Evolutionary conservation across 495 filamentous ascomycete genomes (phyloP).

Genomic region (Neurospora sublineolata): DNA sequence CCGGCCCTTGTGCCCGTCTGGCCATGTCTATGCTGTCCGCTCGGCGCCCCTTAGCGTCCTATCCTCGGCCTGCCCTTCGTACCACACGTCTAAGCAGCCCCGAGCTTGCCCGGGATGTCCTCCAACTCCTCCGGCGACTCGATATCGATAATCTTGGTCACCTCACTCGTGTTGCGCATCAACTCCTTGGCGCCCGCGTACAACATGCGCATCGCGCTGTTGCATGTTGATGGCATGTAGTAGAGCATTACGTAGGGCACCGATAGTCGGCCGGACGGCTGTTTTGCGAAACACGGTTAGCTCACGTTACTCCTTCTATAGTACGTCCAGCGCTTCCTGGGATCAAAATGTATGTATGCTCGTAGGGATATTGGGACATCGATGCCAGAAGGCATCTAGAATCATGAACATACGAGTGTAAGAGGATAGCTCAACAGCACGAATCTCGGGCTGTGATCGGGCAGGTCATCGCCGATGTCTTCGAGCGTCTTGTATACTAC

Average conservation of each 20-base stretch:
- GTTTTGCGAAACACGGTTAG: neutral
- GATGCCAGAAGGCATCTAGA: neutral
- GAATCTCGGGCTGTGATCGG: conserved; percentile 83
- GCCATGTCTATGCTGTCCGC: neutral
- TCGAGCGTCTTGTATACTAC: conserved; percentile 68
- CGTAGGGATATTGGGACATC: neutral
- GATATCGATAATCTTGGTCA: conserved; percentile 69
- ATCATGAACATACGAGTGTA: conserved; percentile 50
- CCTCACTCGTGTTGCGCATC: conserved; percentile 82
- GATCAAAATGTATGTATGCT: neutral
- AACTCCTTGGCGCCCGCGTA: conserved; percentile 93
- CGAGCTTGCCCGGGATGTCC: conserved; percentile 58
- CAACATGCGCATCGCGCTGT: conserved; percentile 73
- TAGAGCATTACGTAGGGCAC: conserved; percentile 84
- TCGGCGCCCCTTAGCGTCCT: neutral
- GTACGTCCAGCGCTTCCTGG: neutral
- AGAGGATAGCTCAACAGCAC: conserved; percentile 82
- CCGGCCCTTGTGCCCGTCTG: neutral
- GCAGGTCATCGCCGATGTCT: conserved; percentile 75
- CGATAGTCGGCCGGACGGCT: conserved; percentile 36
- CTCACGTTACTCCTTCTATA: neutral
- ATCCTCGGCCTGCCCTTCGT: neutral
- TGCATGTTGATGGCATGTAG: conserved; percentile 84
- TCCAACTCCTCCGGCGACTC: conserved; percentile 64
- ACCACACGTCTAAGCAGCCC: conserved; percentile 23